Percentiles rank a stretch among this genome's conserved stretches.
These are phyloP conservation scores for Saccharum officinarum DNA, from an alignment of 176 grass and related monocot genomes.

Conservation along the genomic window DNA sequence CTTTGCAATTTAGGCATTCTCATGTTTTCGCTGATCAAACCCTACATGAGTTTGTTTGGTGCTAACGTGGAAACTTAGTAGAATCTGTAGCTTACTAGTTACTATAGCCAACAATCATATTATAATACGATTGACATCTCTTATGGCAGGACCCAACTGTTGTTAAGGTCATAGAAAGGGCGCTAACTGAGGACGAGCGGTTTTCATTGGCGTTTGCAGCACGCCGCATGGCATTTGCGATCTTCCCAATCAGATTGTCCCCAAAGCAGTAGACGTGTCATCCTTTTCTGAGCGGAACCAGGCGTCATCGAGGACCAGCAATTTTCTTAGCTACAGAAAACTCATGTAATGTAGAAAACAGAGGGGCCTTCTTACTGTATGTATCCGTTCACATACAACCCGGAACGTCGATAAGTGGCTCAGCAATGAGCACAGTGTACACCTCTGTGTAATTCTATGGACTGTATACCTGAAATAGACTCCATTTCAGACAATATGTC, in stretches of 20 bases:
- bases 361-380: neutral
- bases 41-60: neutral
- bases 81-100: neutral
- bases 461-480: conserved; percentile 16
- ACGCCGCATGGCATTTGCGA: conserved; percentile 82
- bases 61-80: neutral
- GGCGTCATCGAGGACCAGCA: neutral
- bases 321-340: conserved; percentile 16
- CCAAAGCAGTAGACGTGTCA: conserved; percentile 51
- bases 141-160: conserved; percentile 69
- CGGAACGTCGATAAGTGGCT: neutral
- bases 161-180: conserved; percentile 87
- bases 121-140: neutral
- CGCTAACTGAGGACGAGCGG: conserved; percentile 72
- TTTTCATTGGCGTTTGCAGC: conserved; percentile 86
- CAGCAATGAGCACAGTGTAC: conserved; percentile 8
- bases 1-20: neutral
- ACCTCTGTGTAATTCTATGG: conserved; percentile 26
- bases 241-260: conserved; percentile 74
- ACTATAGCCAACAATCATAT: neutral
- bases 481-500: neutral
- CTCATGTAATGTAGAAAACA: conserved; percentile 1
- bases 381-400: neutral
- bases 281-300: neutral
- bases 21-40: neutral